These are phyloP conservation scores for Passiflora organensis DNA, from an alignment of 345 rosid species.

Conservation along the genomic window DNA sequence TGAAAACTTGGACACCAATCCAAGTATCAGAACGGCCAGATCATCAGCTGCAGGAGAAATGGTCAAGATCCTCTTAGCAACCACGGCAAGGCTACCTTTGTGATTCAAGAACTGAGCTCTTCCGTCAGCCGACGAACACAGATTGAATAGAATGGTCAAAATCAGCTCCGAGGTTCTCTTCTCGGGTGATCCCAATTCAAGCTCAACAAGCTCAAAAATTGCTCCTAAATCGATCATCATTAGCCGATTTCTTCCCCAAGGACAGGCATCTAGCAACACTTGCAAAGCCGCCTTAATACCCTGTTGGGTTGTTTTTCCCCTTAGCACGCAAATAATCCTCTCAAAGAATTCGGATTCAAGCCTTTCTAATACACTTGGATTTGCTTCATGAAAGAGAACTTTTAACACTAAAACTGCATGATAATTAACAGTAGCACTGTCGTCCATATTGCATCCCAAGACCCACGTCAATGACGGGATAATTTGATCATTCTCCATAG, in stretches of 20 bases:
- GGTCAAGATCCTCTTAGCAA: conserved; percentile 44
- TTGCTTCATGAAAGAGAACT: conserved; percentile 30
- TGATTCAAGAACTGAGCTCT: conserved; percentile 56
- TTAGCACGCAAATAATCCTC: conserved; percentile 36
- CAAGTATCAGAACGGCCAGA: conserved; percentile 49
- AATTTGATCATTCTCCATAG: conserved; percentile 26
- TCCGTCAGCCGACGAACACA: conserved; percentile 71
- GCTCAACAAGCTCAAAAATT: conserved; percentile 53
- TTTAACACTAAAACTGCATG: conserved; percentile 37
- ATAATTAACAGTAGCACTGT: conserved; percentile 38
- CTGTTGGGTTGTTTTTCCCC: conserved; percentile 29
- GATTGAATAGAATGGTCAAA: conserved; percentile 42
- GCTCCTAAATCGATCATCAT: conserved; percentile 54
- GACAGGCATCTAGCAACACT: conserved; percentile 42
- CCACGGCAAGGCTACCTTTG: conserved; percentile 47
- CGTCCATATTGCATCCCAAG: conserved; percentile 26
- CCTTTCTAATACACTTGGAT: conserved; percentile 37
- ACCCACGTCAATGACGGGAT: conserved; percentile 50
- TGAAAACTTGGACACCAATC: conserved; percentile 40
- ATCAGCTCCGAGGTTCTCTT: conserved; percentile 51
- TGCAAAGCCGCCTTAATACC: conserved; percentile 47
- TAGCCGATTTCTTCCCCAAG: conserved; percentile 47
- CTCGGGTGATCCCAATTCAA: conserved; percentile 41
- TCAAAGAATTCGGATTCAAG: conserved; percentile 40
- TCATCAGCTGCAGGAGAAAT: conserved; percentile 51